phyloP scores from a whole-genome alignment of 257 asterid genomes.

The Jacaranda copaia region DNA sequence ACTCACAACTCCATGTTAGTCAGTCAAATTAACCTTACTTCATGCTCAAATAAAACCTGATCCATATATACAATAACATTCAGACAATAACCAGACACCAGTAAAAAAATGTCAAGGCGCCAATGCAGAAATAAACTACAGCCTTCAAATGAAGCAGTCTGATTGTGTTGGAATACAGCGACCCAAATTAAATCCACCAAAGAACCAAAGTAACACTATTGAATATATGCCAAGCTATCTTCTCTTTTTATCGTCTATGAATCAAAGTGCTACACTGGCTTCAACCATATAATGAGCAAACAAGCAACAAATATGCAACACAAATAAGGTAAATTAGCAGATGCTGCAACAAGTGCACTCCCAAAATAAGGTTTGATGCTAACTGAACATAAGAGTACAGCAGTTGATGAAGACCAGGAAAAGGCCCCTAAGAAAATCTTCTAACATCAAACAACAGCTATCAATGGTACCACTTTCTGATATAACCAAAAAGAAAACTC shows the following conservation, averaged over 20 bases:
- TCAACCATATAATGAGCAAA: not conserved
- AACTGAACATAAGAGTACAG: not conserved
- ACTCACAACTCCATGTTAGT: not conserved
- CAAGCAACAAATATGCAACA: not conserved
- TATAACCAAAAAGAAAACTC: not conserved
- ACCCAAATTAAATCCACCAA: not conserved
- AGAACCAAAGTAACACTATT: not conserved
- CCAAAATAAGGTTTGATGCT: too few relatives aligned
- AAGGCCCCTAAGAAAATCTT: not conserved
- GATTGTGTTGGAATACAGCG: not conserved
- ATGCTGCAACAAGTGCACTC: not conserved
- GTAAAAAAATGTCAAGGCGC: not conserved
- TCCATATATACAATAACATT: not conserved
- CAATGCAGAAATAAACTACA: not conserved
- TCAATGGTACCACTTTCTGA: too few relatives aligned
- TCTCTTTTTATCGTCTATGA: not conserved
- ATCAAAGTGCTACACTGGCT: not conserved
- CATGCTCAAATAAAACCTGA: not conserved
- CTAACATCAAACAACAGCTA: not conserved
- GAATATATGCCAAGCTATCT: not conserved
- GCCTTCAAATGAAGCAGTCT: conserved; percentile 8
- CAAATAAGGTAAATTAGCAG: not conserved
- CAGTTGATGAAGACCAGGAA: not conserved
- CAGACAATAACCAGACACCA: conserved; percentile 10
- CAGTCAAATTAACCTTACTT: not conserved